Base-by-base conservation (phyloP, 2,329 filamentous ascomycete genomes). In the Colletotrichum orbiculare region DNA sequence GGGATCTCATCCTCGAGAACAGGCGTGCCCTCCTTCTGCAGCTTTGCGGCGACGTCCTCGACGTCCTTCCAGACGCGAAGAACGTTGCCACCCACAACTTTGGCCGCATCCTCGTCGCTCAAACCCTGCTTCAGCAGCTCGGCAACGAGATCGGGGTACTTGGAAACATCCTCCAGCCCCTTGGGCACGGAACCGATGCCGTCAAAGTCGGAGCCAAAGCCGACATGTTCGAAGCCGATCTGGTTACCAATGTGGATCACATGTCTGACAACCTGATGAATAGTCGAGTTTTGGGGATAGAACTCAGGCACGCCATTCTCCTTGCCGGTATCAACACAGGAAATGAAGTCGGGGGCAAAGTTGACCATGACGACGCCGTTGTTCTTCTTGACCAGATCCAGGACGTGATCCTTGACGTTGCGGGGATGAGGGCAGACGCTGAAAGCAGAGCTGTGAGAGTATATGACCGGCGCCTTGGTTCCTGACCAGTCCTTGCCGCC, bases 281-380 rank as follows among this genome's bases (percentile, higher is more conserved):
- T 76, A 0, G 92, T 97, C 8, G 88, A 87, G 68, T 94, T 90
- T 54, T 82, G 80, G 0, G 89, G 86, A 55, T 90, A 88, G 62
- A 85, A 85, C 12, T 89, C 84, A 0, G 93, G 92, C 6, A 96
- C 73, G 0, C 90, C 91, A 46, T 87, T 85, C 13, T 83, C 79
- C 4, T 85, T 81, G 38, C 85, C 82, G 1, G 84, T 80, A 9
- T 86, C 83, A 2, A 85, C 81, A 75, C 94, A 97, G 35, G 90
- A 92, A 67, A 97, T 87, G 75, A 97, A 97, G 15, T 89, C 89
- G 0, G 93, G 92, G 13, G 87, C 82, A 73, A 97, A 96, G 75
- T 97, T 97, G 67, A 97, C 88, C 93, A 97, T 97, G 57, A 97
- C 92, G 9, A 98, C 72, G 3, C 91, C 91, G 67, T 90, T 87